Percentiles rank a stretch among this genome's conserved stretches.
phyloP scores from a whole-genome alignment of 345 rosid species.

The Euphorbia peplus region DNA sequence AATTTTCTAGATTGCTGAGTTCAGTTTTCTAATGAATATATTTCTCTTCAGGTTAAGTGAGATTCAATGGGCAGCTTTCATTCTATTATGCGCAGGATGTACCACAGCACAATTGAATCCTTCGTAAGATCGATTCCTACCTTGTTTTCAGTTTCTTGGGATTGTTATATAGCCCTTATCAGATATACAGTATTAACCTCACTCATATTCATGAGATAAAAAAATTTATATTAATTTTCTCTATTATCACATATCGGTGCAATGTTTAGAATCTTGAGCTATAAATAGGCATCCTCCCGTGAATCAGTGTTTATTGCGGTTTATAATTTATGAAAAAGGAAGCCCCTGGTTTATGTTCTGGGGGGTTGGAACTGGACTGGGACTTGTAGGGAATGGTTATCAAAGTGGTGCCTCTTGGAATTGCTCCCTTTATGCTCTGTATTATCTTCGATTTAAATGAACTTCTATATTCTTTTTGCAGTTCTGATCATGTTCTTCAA shows the following conservation, averaged over 20 bases:
- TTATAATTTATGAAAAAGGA: neutral
- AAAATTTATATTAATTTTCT: neutral
- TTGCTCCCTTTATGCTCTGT: neutral
- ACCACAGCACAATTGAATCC: conserved; percentile 94
- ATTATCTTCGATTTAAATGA: neutral
- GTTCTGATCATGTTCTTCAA: conserved; percentile 93
- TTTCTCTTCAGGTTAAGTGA: conserved; percentile 70
- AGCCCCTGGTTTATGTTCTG: neutral
- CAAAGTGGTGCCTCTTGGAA: neutral
- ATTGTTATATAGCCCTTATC: conserved; percentile 3
- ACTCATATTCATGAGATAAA: neutral
- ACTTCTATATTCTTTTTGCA: conserved; percentile 27
- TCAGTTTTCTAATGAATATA: neutral
- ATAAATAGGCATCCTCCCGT: neutral
- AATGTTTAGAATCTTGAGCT: neutral
- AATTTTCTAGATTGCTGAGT: neutral
- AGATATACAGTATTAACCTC: neutral
- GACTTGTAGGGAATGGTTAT: neutral
- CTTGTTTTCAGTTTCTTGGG: neutral
- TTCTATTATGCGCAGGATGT: conserved; percentile 91
- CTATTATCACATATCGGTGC: neutral
- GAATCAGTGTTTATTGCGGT: neutral
- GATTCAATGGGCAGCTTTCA: conserved; percentile 96
- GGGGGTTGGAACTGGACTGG: neutral
- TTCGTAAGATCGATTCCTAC: conserved; percentile 47